Conservation (phyloP, 768 basidiomycete species). For the Xerocomus spinulosus region DNA sequence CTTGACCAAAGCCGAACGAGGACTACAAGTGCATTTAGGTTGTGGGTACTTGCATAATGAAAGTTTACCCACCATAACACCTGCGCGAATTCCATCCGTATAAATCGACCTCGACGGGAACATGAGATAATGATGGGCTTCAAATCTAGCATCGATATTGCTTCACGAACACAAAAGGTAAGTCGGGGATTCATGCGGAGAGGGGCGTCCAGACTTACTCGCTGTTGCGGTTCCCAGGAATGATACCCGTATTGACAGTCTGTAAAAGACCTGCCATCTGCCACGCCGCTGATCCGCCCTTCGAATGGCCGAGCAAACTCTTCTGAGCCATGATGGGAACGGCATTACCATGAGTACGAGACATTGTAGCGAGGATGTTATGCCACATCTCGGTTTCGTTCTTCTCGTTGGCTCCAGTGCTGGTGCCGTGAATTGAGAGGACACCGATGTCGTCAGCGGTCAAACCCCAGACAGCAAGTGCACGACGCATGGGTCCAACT, state of each 20-base stretch:
- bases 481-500: constrained; percentile 88
- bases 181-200: neutral
- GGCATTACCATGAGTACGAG: constrained; percentile 92
- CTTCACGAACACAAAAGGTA: constrained; percentile 33
- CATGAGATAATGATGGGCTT: constrained; percentile 84
- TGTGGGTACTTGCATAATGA: neutral
- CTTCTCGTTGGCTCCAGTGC: constrained; percentile 88
- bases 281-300: constrained; percentile 99
- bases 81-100: constrained; percentile 87
- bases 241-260: constrained; percentile 74
- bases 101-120: constrained; percentile 97
- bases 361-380: constrained; percentile 83
- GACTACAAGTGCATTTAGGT: constrained; percentile 44
- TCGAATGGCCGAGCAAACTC: constrained; percentile 93
- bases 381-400: constrained; percentile 99
- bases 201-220: constrained; percentile 58
- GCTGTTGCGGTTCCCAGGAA: constrained; percentile 95
- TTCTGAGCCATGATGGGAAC: constrained; percentile 97
- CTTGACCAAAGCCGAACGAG: constrained; percentile 98
- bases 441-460: constrained; percentile 90
- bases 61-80: constrained; percentile 65
- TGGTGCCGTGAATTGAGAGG: constrained; percentile 85
- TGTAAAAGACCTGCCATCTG: constrained; percentile 91
- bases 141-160: constrained; percentile 91
- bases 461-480: constrained; percentile 95